Evolutionary conservation across 495 filamentous ascomycete genomes (phyloP).

Genomic region (Xylaria sp.): DNA sequence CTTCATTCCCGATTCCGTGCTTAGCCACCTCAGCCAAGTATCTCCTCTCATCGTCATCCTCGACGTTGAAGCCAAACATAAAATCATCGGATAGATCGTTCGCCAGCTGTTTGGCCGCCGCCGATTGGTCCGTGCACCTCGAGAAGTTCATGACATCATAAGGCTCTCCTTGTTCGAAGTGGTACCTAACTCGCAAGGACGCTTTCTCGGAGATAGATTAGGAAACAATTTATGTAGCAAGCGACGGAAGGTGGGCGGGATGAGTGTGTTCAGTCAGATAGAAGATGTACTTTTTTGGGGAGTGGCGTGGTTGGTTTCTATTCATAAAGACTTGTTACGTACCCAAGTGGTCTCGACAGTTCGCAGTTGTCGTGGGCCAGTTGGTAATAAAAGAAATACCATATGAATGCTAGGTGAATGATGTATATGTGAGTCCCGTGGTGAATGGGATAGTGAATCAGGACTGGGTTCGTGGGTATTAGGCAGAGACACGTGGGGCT

Average conservation of each 20-base stretch:
- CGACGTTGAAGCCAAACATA: slow-evolving; percentile 42
- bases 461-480: background rate
- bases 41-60: slow-evolving; percentile 31
- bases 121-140: background rate
- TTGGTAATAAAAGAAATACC: background rate
- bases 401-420: background rate
- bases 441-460: background rate
- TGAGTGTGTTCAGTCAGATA: background rate
- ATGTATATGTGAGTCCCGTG: background rate
- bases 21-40: slow-evolving; percentile 38
- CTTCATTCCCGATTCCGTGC: slow-evolving; percentile 31
- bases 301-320: background rate
- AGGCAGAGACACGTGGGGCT: slow-evolving; percentile 11
- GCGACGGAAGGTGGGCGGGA: background rate
- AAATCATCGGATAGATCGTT: slow-evolving; percentile 28
- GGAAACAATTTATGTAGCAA: background rate
- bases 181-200: background rate
- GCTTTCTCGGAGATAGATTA: background rate
- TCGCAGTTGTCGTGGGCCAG: background rate
- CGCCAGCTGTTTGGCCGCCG: background rate
- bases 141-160: slow-evolving; percentile 7
- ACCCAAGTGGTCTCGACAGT: background rate
- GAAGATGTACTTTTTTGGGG: background rate
- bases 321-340: background rate
- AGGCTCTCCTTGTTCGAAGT: background rate